Evolutionary conservation across 1,139 yeast genomes (phyloP).

Genomic region (Tardiomyces blankii): DNA sequence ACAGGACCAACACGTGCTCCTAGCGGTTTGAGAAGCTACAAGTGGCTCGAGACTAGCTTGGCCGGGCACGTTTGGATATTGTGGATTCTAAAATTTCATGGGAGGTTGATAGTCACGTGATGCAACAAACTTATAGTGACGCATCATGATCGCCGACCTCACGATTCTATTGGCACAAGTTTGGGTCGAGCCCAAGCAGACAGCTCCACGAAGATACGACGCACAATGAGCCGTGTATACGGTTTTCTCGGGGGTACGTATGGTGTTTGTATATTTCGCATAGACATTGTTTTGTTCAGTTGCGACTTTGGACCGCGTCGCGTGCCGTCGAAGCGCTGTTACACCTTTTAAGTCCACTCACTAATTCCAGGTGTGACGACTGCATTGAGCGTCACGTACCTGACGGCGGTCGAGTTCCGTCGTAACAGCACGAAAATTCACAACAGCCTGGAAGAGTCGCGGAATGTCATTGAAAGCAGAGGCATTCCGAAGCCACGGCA

Average conservation of each 20-base stretch:
- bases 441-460: slow-evolving; percentile 37
- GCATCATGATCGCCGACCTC: no score
- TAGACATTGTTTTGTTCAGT: background rate
- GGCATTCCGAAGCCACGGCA: slow-evolving; percentile 31
- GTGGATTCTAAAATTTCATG: no score
- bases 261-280: no score
- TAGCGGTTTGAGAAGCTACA: background rate
- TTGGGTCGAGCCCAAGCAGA: no score
- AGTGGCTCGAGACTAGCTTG: background rate
- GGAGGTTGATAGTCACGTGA: no score
- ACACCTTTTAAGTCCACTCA: no score
- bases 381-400: slow-evolving; percentile 54
- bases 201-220: no score
- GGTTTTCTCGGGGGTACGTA: slow-evolving; percentile 53
- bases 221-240: slow-evolving; percentile 45
- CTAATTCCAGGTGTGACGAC: slow-evolving; percentile 31
- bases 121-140: no score
- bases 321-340: background rate
- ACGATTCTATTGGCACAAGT: no score
- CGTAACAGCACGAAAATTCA: slow-evolving; percentile 39
- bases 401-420: slow-evolving; percentile 49
- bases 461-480: slow-evolving; percentile 32
- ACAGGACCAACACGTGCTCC: no score
- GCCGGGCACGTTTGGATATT: no score
- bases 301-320: background rate